Evolutionary conservation across 2,329 filamentous ascomycete genomes (phyloP), one percentile per base, ranked within the genome.

Genomic region (Tympanopsis confertula): DNA sequence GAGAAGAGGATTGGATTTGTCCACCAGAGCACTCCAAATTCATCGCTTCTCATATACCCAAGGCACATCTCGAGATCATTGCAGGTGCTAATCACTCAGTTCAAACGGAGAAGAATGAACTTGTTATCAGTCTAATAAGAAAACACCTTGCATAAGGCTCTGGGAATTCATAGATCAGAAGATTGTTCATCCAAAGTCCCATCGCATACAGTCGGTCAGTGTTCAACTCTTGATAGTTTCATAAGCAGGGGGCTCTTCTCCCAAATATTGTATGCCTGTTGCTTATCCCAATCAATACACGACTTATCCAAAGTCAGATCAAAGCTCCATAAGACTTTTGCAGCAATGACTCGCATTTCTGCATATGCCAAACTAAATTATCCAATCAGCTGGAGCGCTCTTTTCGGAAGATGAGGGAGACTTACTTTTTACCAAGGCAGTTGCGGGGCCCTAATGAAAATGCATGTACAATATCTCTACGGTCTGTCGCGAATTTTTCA

Each of bases 1-100:
- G 59, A 3, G 52, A 52, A 3, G 47, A 54, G 38, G 58, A 62
- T 38, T 62, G 59, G 58, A 62, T 63, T 13, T 63, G 58, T 28
- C 56, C 58, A 3, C 51, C 50, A 20, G 50, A 52, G 36, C 49
- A 58, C 37, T 58, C 57, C 10, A 43, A 43, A 19, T 37, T 54
- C 14, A 58, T 58, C 22, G 51, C 50, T 0, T 39, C 46, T 3
- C 41, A 39, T 4, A 49, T 60, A 1, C 48, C 50, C 1, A 35
- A 44, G 1, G 50, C 55, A 3, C 44, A 49, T 4, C 37, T 60
- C 13, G 44, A 56, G 4, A 37, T 54, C 5, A 48, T 58, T 0
- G 38, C 47, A 29, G 44, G 45, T 13, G 57, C 56, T 0, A 60
- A 59, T 35, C 56, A 60, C 38, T 50, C 51, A n/a, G 56, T 60